Percentiles rank a stretch among this genome's conserved stretches.
These are phyloP conservation scores for Ceratopteris richardii DNA, from an alignment of 75 land plant genomes.

Conservation along the genomic window DNA sequence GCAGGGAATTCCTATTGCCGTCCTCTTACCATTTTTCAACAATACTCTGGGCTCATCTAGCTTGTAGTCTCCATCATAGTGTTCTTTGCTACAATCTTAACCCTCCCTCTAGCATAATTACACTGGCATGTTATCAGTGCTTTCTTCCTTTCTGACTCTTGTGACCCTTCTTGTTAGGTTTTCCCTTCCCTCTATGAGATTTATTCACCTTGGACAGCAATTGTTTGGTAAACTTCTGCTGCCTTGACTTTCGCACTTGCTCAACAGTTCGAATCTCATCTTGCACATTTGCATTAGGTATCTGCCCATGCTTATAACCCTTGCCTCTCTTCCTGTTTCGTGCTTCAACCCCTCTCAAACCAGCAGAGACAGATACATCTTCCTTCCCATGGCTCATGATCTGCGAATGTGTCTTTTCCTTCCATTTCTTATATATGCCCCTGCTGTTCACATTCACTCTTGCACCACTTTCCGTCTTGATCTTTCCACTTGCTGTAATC, in stretches of 20 bases:
- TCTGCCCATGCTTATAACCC: conserved; percentile 19
- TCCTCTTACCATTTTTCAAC: too few relatives aligned
- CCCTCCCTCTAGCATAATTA: too few relatives aligned
- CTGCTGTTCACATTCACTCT: conserved; percentile 68
- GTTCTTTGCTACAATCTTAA: too few relatives aligned
- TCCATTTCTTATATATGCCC: conserved; percentile 93
- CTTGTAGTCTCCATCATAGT: too few relatives aligned
- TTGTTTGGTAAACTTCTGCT: conserved; percentile 49
- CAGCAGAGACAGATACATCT: conserved; percentile 20
- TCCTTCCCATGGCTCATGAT: conserved; percentile 36
- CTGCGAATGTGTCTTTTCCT: conserved; percentile 57
- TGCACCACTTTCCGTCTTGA: conserved; percentile 88
- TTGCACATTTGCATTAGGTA: conserved; percentile 65
- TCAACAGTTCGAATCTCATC: conserved; percentile 72
- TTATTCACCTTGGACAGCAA: not conserved
- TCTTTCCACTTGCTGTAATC: conserved; percentile 91
- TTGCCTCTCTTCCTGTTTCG: conserved; percentile 21
- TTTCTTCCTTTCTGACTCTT: too few relatives aligned
- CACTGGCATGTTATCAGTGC: too few relatives aligned
- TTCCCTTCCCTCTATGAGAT: not conserved
- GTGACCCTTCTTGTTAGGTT: not conserved
- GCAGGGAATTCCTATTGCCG: too few relatives aligned
- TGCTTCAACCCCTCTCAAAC: not conserved
- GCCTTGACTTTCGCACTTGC: conserved; percentile 78
- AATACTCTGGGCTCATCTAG: too few relatives aligned